Conservation (phyloP, 257 asterid genomes). For the Jasminum sambac region DNA sequence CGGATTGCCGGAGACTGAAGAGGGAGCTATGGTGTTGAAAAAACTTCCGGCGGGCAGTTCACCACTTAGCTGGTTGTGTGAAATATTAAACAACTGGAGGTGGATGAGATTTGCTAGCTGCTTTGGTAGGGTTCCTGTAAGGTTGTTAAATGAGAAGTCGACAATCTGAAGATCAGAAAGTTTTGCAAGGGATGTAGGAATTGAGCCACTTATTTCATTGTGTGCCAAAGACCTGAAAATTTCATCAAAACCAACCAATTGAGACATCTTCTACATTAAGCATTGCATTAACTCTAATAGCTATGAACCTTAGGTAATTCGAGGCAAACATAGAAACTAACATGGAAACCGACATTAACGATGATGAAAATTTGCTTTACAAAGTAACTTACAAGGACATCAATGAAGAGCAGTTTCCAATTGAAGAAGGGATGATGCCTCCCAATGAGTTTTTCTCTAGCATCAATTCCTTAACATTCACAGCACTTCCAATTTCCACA, state of each 20-base stretch:
- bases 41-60: slow-evolving; percentile 74
- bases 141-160: slow-evolving; percentile 76
- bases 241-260: slow-evolving; percentile 13
- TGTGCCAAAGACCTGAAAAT: slow-evolving; percentile 63
- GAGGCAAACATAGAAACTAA: background rate
- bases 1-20: slow-evolving; percentile 69
- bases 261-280: background rate
- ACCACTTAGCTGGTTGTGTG: slow-evolving; percentile 84
- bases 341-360: slow-evolving; percentile 4
- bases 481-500: slow-evolving; percentile 61
- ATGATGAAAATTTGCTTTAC: background rate
- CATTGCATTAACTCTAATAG: background rate
- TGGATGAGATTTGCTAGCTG: slow-evolving; percentile 64
- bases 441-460: slow-evolving; percentile 57
- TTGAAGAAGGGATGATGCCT: slow-evolving; percentile 63
- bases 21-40: slow-evolving; percentile 74
- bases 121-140: slow-evolving; percentile 69
- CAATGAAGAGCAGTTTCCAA: slow-evolving; percentile 58
- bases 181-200: slow-evolving; percentile 61
- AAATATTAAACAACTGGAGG: slow-evolving; percentile 70
- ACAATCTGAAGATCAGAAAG: slow-evolving; percentile 53
- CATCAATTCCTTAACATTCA: slow-evolving; percentile 50
- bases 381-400: slow-evolving; percentile 59
- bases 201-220: slow-evolving; percentile 58
- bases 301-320: background rate